A percentile compares a stretch with the other conserved stretches of the same genome.
Conservation (phyloP, 78 protist genomes). For the Dictyostelium brefeldianum region DNA sequence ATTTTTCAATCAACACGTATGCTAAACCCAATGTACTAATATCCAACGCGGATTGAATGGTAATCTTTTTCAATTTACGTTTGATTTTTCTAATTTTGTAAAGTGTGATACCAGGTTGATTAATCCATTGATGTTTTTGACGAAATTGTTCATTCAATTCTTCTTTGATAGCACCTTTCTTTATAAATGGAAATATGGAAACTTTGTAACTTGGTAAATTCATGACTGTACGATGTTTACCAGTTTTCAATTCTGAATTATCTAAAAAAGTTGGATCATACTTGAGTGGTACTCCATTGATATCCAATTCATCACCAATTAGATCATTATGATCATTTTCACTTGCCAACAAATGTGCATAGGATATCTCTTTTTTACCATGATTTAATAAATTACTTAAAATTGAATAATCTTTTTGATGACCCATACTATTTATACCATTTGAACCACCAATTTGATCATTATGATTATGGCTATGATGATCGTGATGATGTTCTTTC, state of each 20-base stretch:
- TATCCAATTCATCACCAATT: conserved; percentile 21
- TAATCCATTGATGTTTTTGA: conserved; percentile 70
- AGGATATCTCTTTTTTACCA: conserved; percentile 35
- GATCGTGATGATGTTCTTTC: not conserved
- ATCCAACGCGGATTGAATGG: conserved; percentile 23
- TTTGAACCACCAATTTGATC: not conserved
- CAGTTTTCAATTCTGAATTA: conserved; percentile 67
- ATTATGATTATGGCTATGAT: too few species aligned
- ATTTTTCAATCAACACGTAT: conserved; percentile 40
- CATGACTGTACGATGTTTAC: conserved; percentile 77
- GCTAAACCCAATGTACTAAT: conserved; percentile 46
- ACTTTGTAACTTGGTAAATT: conserved; percentile 43
- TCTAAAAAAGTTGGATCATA: conserved; percentile 62
- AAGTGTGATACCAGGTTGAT: conserved; percentile 48
- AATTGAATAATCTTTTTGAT: not conserved
- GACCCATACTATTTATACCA: not conserved
- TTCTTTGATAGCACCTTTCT: conserved; percentile 75
- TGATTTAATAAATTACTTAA: not conserved
- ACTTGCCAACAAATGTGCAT: conserved; percentile 21
- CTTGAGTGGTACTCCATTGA: conserved; percentile 36
- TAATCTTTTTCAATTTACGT: conserved; percentile 48
- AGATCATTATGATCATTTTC: not conserved
- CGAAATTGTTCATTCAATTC: conserved; percentile 67
- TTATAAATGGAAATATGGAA: conserved; percentile 55
- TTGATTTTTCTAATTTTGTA: conserved; percentile 66